Evolutionary conservation across 2,329 filamentous ascomycete genomes (phyloP), one percentile per base, ranked within the genome.

Genomic region (Claviceps sp.): DNA sequence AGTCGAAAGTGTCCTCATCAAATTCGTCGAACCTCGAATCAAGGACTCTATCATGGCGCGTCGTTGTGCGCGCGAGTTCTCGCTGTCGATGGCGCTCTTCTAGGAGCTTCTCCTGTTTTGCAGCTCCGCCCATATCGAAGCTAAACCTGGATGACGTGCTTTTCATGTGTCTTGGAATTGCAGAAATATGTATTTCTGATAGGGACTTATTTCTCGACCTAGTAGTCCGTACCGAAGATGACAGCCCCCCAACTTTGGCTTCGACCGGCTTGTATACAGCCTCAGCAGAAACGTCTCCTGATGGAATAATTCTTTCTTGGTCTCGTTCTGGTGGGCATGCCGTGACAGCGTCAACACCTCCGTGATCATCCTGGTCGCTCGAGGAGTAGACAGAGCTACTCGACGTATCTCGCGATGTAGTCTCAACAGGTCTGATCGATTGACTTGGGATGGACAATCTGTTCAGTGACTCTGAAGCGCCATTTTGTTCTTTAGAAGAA

Each of bases 141-240:
- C 86, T 90, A 62, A 91, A 90, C 14, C 87, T 74, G 0, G 85
- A 89, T 0, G 86, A 87, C 11, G 83, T 87, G 63, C 85, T 89
- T 66, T 83, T 84, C 80, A 84, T 84, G 55, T 84, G 80, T 54
- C 70, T 77, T 2, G 80, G 81, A 37, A 83, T 55, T 1, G 75
- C 72, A 6, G 75, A 77, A 2, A 71, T 62, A 6, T 74, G 76
- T 2, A 70, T 62, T 4, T 71, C 72, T 0, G 76, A 75, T 1
- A 73, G 54, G n/a, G 77, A 82, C 3, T 72, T 62, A 51, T 78
- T 76, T 40, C 76, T 72, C 1, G 79, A 78, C 67, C 71, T 67
- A 1, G 63, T 67, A 3, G 65, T 66, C 2, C 58, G 59, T 14
- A 54, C 54, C 5, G 66, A 67, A 18, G 57, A 46, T 18, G 54